Percentiles rank a stretch among this genome's conserved stretches.
Evolutionary conservation across 441 rosid species (phyloP).

Genomic region (Raphanus hybrid): DNA sequence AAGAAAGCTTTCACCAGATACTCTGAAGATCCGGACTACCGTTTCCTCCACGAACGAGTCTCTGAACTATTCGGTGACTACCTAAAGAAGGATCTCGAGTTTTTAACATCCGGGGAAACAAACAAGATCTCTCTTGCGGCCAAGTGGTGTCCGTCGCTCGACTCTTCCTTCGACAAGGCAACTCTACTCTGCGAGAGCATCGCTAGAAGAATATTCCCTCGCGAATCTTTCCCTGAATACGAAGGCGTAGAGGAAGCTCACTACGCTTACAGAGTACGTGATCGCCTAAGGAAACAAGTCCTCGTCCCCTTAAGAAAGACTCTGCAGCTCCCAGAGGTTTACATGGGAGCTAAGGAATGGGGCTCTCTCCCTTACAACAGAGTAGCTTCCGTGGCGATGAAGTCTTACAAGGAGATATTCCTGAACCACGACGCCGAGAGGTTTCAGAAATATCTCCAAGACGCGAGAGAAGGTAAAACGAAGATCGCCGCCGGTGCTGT

Average conservation of each 20-base stretch:
- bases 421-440: constrained; percentile 46
- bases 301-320: constrained; percentile 45
- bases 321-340: too few relatives aligned
- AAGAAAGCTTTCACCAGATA: constrained; percentile 41
- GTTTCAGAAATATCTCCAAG: constrained; percentile 41
- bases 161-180: constrained; percentile 39
- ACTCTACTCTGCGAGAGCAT: constrained; percentile 59
- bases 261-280: constrained; percentile 59
- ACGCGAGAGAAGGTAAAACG: constrained; percentile 46
- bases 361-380: too few relatives aligned
- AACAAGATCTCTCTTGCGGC: constrained; percentile 52
- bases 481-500: constrained; percentile 52
- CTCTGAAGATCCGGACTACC: constrained; percentile 47
- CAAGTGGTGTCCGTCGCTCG: constrained; percentile 53
- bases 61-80: constrained; percentile 49
- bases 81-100: constrained; percentile 43
- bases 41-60: constrained; percentile 50
- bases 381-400: too few relatives aligned
- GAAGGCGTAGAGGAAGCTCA: constrained; percentile 58
- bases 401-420: constrained; percentile 43
- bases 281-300: constrained; percentile 54
- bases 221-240: constrained; percentile 47
- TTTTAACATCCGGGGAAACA: constrained; percentile 35
- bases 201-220: constrained; percentile 50
- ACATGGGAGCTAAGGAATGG: too few relatives aligned